Base-by-base conservation (phyloP, 1,284 basidiomycete genomes). In the Stygiomarasmius scandens region DNA sequence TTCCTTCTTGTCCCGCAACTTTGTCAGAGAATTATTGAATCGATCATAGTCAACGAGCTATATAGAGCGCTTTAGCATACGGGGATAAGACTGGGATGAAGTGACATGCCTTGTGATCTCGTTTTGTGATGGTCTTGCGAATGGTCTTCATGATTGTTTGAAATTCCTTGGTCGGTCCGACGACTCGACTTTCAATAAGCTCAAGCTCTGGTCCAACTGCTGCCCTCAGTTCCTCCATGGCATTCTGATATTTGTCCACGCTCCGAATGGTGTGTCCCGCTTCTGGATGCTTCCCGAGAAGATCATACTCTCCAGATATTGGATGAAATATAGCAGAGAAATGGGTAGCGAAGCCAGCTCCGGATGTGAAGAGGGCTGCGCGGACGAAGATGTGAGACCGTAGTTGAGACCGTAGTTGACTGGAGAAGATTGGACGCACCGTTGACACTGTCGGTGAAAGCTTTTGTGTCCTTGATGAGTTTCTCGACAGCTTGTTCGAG, bases 1-100 rank as follows among this genome's bases (percentile, higher is more conserved):
- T 69, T 97, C 93, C 77, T 98, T 97, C 85, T 99, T 99, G 70
- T 98, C 95, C 55, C 95, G 81, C 58, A 98, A 80, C 76, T 99
- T 99, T 57, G 89, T 95, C 66, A 97, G 80, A 20, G 94, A 91
- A 71, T 98, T 98, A 75, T 98, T 98, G 82, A 87, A 92, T 47
- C 97, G 89, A 76, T 99, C 97, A 66, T 90, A 99, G 74, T 99
- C 97, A 47, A 92, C 78, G 52, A 98, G 83, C 90, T 93, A 60
- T 34, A 41, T 14, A n/a, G 43, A 53, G 45, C 36, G 47, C 52
- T 32, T 47, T 48, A 48, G 34, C 32, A 52, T 50, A 45, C 32
- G 53, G 34, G 36, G 16, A 61, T 11, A 41, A 44, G 41, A 20
- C 23, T 22, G 41, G 49, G 36, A 49, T 20, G 34, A 50, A 38